Evolutionary conservation across 192 early-diverging fungal species (phyloP).

Genomic region (Entomortierella chlamydospora): DNA sequence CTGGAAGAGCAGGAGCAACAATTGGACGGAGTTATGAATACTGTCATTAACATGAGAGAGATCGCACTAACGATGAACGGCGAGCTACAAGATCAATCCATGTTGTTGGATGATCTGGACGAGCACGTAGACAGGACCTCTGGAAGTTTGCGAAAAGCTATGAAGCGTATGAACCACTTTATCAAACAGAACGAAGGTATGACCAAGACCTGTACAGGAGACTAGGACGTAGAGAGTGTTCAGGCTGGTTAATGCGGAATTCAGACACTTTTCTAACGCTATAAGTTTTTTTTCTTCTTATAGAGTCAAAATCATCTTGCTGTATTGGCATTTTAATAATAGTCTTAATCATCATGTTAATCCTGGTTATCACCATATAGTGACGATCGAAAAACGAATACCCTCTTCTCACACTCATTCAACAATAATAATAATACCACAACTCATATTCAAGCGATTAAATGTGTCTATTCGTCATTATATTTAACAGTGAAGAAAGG

Average conservation of each 20-base stretch:
- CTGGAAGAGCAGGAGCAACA: conserved; percentile 71
- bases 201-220: not conserved
- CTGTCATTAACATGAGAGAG: conserved; percentile 66
- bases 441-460: too few species aligned
- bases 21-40: conserved; percentile 65
- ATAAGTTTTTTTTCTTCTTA: not conserved
- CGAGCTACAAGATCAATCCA: conserved; percentile 67
- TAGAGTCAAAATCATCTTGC: conserved; percentile 65
- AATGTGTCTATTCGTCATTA: too few species aligned
- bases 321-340: conserved; percentile 66
- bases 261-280: too few species aligned
- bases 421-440: not conserved
- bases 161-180: conserved; percentile 64
- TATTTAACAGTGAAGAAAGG: too few species aligned
- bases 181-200: conserved; percentile 69
- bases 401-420: not conserved
- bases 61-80: conserved; percentile 67
- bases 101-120: conserved; percentile 68
- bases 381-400: not conserved
- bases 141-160: conserved; percentile 57
- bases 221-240: too few species aligned
- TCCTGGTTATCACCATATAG: conserved; percentile 63
- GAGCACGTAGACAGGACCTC: conserved; percentile 63
- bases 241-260: too few species aligned
- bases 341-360: conserved; percentile 65